phyloP scores from a whole-genome alignment of 768 basidiomycete species.

The Erythrobasidium yunnanense region DNA sequence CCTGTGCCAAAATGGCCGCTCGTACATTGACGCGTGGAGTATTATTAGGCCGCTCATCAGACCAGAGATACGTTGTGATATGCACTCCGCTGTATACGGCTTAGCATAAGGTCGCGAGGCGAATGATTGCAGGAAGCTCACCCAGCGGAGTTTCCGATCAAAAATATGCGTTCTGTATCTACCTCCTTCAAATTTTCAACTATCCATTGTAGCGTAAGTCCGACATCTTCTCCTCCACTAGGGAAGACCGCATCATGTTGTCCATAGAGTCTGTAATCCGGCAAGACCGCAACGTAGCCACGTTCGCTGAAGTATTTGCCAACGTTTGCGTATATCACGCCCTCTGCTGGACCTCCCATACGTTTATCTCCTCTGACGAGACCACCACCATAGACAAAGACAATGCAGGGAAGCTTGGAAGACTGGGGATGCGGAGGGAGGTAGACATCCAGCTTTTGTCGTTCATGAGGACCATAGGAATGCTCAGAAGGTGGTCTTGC shows the following conservation, averaged over 20 bases:
- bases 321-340: slow-evolving; percentile 5
- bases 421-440: neutral
- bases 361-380: slow-evolving; percentile 14
- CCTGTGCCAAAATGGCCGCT: slow-evolving; percentile 6
- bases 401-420: neutral
- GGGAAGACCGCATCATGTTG: neutral
- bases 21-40: neutral
- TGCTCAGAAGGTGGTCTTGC: slow-evolving; percentile 2
- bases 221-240: slow-evolving; percentile 5
- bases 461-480: slow-evolving; percentile 16
- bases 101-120: neutral
- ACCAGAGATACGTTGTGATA: neutral
- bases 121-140: neutral
- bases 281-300: slow-evolving; percentile 5
- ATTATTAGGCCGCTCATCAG: neutral
- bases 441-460: slow-evolving; percentile 21
- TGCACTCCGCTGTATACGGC: neutral
- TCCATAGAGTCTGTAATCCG: slow-evolving; percentile 8
- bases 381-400: slow-evolving; percentile 19
- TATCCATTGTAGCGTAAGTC: neutral
- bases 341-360: neutral
- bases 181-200: slow-evolving; percentile 1
- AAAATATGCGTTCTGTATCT: neutral
- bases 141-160: slow-evolving; percentile 20
- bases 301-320: slow-evolving; percentile 8